Evolutionary conservation across 1,139 yeast species (phyloP).

Genomic region (Pichia sp.): DNA sequence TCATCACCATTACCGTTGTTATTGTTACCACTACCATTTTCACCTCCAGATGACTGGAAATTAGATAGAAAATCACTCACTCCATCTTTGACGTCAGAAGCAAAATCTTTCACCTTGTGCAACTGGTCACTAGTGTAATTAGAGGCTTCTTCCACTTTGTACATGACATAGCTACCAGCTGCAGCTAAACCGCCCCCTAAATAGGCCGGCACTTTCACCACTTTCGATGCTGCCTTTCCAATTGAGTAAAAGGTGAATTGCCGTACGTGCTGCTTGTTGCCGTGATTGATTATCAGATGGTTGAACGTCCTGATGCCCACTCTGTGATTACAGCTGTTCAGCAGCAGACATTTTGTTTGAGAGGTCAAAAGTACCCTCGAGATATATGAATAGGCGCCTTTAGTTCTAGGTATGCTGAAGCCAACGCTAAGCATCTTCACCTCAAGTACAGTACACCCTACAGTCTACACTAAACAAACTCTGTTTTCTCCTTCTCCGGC

Average conservation of each 20-base stretch:
- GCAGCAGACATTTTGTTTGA: no score
- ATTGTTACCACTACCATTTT: conserved; percentile 17
- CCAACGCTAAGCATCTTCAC: no score
- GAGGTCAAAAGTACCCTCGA: no score
- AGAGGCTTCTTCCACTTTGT: conserved; percentile 84
- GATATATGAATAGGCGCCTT: no score
- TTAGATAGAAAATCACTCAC: conserved; percentile 34
- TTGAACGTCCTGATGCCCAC: background rate
- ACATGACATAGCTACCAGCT: conserved; percentile 86
- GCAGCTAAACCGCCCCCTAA: conserved; percentile 91
- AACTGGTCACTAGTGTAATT: conserved; percentile 61
- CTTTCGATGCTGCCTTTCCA: conserved; percentile 48
- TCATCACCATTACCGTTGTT: conserved; percentile 11
- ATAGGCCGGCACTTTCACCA: conserved; percentile 64
- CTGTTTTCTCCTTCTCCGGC: no score
- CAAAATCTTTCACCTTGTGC: conserved; percentile 49
- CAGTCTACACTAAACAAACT: no score
- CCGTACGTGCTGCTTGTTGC: conserved; percentile 8
- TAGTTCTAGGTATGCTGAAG: no score
- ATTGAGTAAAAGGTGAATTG: conserved; percentile 30
- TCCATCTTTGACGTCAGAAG: conserved; percentile 35
- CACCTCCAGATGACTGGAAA: conserved; percentile 24
- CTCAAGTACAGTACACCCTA: no score
- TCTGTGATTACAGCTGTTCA: background rate
- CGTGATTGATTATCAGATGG: background rate